These are phyloP conservation scores for Dioscorea cayenensis DNA, from an alignment of 116 monocot species.

Conservation along the genomic window DNA sequence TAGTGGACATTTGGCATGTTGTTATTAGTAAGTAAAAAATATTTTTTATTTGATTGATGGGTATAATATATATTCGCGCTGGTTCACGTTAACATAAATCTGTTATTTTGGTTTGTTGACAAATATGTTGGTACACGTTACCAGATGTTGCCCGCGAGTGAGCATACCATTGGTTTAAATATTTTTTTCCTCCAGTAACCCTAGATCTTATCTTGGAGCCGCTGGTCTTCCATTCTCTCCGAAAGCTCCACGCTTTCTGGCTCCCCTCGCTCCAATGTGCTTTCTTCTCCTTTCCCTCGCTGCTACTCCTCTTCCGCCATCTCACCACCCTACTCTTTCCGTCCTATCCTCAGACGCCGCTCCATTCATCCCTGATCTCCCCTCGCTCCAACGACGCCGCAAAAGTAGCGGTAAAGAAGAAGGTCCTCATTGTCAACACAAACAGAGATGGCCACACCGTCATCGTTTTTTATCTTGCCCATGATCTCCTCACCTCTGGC, in stretches of 20 bases:
- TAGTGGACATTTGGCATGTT: no score
- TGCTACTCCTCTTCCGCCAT: background rate
- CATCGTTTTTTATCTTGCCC: slow-evolving; percentile 86
- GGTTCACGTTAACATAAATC: no score
- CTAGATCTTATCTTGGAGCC: no score
- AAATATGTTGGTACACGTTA: no score
- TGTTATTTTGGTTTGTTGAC: no score
- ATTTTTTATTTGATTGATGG: no score
- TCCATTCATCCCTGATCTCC: background rate
- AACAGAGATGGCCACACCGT: slow-evolving; percentile 91
- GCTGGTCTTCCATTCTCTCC: no score
- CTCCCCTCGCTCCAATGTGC: background rate
- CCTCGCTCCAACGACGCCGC: background rate
- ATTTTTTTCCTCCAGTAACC: no score
- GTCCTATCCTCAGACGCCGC: background rate
- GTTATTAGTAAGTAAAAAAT: no score
- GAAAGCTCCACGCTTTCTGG: background rate
- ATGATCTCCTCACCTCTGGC: slow-evolving; percentile 56
- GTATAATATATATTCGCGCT: no score
- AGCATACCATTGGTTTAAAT: no score
- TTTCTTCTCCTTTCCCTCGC: background rate
- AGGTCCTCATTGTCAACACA: slow-evolving; percentile 74
- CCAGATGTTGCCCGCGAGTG: no score
- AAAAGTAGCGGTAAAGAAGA: slow-evolving; percentile 27
- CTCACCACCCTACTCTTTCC: background rate